Percentiles rank a stretch among this genome's conserved stretches.
Evolutionary conservation across 75 land plant genomes (phyloP).

Genomic region (Ceratopteris richardii): DNA sequence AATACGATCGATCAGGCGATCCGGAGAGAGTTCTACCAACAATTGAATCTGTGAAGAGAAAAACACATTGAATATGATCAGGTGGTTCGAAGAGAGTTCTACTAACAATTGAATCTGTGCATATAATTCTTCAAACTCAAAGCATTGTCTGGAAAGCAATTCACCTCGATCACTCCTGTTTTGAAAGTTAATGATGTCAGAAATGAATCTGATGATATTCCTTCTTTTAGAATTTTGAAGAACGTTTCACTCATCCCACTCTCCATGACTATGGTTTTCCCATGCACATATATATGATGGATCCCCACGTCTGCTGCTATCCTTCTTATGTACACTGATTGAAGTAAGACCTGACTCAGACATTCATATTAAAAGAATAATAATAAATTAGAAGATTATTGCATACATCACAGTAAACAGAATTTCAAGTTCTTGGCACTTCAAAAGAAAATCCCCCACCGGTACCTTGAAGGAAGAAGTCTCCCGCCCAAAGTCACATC

Average conservation of each 20-base stretch:
- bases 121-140: too few relatives aligned
- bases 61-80: too few relatives aligned
- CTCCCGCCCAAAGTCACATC: constrained; percentile 80
- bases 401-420: too few relatives aligned
- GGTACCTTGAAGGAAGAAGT: constrained; percentile 79
- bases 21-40: constrained; percentile 19
- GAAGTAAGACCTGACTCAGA: constrained; percentile 46
- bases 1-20: constrained; percentile 20
- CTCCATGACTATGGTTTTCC: constrained; percentile 61
- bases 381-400: too few relatives aligned
- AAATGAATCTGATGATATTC: constrained; percentile 55
- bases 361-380: not conserved
- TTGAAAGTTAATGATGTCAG: constrained; percentile 52
- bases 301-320: constrained; percentile 97
- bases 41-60: constrained; percentile 13
- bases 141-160: too few relatives aligned
- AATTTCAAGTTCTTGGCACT: too few relatives aligned
- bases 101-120: too few relatives aligned
- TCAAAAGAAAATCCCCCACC: too few relatives aligned
- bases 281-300: constrained; percentile 42
- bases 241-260: constrained; percentile 58
- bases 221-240: constrained; percentile 59
- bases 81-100: too few relatives aligned
- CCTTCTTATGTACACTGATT: constrained; percentile 75
- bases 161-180: constrained; percentile 62